Evolutionary conservation across 2,329 filamentous ascomycete genomes (phyloP).

Genomic region (Colletotrichum agaves): DNA sequence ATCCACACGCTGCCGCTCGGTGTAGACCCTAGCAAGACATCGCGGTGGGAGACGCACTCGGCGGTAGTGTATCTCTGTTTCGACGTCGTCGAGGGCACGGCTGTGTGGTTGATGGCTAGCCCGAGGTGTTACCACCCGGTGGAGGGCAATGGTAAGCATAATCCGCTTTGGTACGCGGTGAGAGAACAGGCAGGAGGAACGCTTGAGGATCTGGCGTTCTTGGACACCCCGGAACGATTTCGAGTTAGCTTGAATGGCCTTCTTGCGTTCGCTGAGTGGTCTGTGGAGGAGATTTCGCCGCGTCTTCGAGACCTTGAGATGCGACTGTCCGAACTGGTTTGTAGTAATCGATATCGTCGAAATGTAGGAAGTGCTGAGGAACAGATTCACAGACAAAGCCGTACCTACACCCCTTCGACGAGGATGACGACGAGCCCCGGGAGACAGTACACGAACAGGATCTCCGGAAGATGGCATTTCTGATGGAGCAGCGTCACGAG

Average conservation of each 20-base stretch:
- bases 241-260: constrained; percentile 13
- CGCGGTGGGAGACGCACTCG: constrained; percentile 28
- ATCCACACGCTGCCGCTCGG: constrained; percentile 10
- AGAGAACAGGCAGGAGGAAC: background rate
- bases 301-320: constrained; percentile 22
- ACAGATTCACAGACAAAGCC: background rate
- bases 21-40: background rate
- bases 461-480: constrained; percentile 24
- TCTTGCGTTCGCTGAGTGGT: constrained; percentile 15
- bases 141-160: constrained; percentile 17
- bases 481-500: constrained; percentile 21
- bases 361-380: background rate
- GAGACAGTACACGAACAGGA: constrained; percentile 22
- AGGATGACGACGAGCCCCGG: background rate
- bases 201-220: background rate
- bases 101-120: constrained; percentile 17
- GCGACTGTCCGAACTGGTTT: constrained; percentile 23
- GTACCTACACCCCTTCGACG: constrained; percentile 20
- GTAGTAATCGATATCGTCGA: background rate
- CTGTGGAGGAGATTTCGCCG: constrained; percentile 12
- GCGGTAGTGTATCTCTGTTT: constrained; percentile 18
- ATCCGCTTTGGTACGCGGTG: constrained; percentile 18
- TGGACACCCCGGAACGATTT: constrained; percentile 4
- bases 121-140: constrained; percentile 19
- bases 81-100: constrained; percentile 24